A percentile compares a stretch with the other conserved stretches of the same genome.
phyloP scores from a whole-genome alignment of 768 basidiomycete species.

The Clavaria fumosa region DNA sequence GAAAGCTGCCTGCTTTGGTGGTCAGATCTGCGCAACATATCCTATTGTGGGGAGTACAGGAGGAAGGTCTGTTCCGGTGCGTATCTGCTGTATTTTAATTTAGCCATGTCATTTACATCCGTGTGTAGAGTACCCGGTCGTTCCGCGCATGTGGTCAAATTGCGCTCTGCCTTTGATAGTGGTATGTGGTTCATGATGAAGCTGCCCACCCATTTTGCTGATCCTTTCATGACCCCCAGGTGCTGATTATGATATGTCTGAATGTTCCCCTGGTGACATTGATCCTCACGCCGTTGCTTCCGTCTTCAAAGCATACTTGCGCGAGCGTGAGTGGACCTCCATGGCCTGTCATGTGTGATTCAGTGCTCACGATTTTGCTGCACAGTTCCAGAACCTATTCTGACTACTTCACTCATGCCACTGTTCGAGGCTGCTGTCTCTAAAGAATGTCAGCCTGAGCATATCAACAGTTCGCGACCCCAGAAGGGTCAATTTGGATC shows the following conservation, averaged over 20 bases:
- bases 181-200: constrained; percentile 25
- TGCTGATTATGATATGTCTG: constrained; percentile 71
- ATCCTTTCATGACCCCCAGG: constrained; percentile 35
- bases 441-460: not conserved
- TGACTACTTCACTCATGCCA: constrained; percentile 56
- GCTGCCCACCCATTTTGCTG: not conserved
- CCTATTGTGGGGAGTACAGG: constrained; percentile 67
- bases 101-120: constrained; percentile 7
- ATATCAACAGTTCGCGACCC: not conserved
- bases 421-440: constrained; percentile 49
- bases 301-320: constrained; percentile 82
- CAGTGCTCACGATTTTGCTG: too few relatives aligned
- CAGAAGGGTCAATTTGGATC: too few relatives aligned
- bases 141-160: constrained; percentile 59
- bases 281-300: constrained; percentile 93
- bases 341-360: too few relatives aligned
- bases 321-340: constrained; percentile 56
- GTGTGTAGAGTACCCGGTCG: constrained; percentile 61
- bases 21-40: constrained; percentile 75
- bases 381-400: constrained; percentile 76
- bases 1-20: constrained; percentile 57
- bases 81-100: constrained; percentile 13
- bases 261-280: constrained; percentile 69
- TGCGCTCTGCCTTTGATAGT: constrained; percentile 71
- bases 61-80: constrained; percentile 77